phyloP scores from a whole-genome alignment of 495 filamentous ascomycete genomes.

The Tuber aestivum region DNA sequence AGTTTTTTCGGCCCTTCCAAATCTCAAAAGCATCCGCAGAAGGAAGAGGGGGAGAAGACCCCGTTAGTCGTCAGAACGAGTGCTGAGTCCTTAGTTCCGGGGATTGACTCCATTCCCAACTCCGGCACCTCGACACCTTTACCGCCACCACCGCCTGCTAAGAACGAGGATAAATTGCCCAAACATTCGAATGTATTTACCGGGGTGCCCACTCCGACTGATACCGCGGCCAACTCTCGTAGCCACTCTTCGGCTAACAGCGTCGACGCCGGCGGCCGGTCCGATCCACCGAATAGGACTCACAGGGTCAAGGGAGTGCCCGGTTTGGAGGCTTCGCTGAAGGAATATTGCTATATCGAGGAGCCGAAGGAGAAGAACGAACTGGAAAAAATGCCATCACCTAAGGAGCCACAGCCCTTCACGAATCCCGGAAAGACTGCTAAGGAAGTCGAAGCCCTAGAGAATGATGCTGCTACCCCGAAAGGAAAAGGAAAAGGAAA shows the following conservation, averaged over 20 bases:
- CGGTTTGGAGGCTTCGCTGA: conserved; percentile 7
- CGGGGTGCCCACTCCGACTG: conserved; percentile 33
- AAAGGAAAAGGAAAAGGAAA: conserved; percentile 1
- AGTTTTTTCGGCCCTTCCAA: neutral
- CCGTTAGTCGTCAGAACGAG: conserved; percentile 7
- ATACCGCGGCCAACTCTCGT: conserved; percentile 20
- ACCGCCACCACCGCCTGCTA: conserved; percentile 11
- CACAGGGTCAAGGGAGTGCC: neutral
- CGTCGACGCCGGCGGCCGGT: conserved; percentile 22
- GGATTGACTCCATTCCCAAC: conserved; percentile 6
- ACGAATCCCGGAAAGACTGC: conserved; percentile 11
- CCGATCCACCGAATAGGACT: conserved; percentile 13
- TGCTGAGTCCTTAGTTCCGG: conserved; percentile 24
- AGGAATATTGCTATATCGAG: conserved; percentile 26
- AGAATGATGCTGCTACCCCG: neutral
- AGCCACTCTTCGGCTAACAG: conserved; percentile 25
- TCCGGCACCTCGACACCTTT: conserved; percentile 4
- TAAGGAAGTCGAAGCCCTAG: conserved; percentile 5
- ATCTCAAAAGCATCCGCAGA: conserved; percentile 2
- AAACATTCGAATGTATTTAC: conserved; percentile 40
- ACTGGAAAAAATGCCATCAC: conserved; percentile 27
- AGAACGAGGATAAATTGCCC: conserved; percentile 31
- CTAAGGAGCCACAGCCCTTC: conserved; percentile 17
- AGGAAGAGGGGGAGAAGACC: conserved; percentile 9
- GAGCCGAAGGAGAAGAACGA: conserved; percentile 22